Percentiles rank a stretch among this genome's conserved stretches.
phyloP scores from a whole-genome alignment of 1,284 basidiomycete species.

The Grifola frondosa region DNA sequence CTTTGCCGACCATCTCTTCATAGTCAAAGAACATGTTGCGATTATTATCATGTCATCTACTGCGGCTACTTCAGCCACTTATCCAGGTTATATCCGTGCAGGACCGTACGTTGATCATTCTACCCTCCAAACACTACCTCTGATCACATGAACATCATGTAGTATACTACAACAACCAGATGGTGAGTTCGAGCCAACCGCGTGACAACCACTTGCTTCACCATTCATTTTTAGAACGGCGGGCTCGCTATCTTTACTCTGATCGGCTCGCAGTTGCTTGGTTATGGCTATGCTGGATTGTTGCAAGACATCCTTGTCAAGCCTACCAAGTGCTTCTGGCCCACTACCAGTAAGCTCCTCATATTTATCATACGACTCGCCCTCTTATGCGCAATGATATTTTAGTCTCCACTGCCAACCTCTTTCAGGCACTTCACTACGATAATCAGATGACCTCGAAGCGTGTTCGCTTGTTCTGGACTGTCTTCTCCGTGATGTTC shows the following conservation, averaged over 20 bases:
- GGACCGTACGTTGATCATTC: conserved; percentile 26
- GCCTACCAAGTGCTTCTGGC: conserved; percentile 35
- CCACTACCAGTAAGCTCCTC: conserved; percentile 25
- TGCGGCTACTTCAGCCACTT: conserved; percentile 34
- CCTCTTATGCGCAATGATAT: not conserved
- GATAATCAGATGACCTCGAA: conserved; percentile 34
- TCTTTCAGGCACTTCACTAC: conserved; percentile 35
- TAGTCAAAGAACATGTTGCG: conserved; percentile 35
- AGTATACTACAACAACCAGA: conserved; percentile 35
- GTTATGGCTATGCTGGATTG: conserved; percentile 33
- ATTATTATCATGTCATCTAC: conserved; percentile 39
- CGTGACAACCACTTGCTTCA: too few relatives aligned
- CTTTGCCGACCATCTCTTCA: not conserved
- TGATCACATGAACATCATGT: too few relatives aligned
- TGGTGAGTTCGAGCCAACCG: conserved; percentile 27
- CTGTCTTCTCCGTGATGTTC: conserved; percentile 27
- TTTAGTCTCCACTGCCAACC: conserved; percentile 29
- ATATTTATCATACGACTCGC: not conserved
- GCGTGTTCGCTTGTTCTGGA: conserved; percentile 34
- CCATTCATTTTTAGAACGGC: conserved; percentile 21
- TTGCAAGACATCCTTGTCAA: conserved; percentile 32
- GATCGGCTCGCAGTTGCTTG: conserved; percentile 34
- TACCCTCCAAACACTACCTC: not conserved
- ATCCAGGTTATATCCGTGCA: conserved; percentile 39
- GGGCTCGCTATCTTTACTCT: conserved; percentile 34